These are phyloP conservation scores for Geranomyces michiganensis DNA, from an alignment of 192 early-diverging fungal genomes.

Conservation along the genomic window DNA sequence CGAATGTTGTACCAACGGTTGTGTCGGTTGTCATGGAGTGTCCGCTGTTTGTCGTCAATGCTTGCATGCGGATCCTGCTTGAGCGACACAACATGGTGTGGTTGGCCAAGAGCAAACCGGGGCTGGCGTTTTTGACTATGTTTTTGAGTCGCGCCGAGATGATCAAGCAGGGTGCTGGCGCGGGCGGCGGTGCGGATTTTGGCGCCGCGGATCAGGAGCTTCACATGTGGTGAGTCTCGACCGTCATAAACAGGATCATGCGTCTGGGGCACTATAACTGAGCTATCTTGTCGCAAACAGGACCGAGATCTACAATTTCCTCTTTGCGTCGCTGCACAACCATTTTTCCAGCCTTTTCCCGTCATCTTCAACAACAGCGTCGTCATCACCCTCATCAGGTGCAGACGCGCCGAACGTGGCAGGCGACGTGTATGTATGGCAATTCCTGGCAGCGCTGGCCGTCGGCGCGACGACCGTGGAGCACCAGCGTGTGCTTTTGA, in stretches of 20 bases:
- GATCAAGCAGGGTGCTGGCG: constrained; percentile 66
- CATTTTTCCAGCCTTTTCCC: constrained; percentile 83
- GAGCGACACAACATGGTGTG: constrained; percentile 87
- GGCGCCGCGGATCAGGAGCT: constrained; percentile 31
- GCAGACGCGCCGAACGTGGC: constrained; percentile 25
- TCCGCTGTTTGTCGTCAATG: constrained; percentile 79
- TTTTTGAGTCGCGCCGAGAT: constrained; percentile 88
- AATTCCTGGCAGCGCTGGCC: constrained; percentile 95
- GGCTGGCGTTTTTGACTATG: constrained; percentile 87
- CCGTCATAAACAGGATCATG: background rate
- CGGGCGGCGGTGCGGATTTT: background rate
- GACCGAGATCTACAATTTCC: constrained; percentile 79
- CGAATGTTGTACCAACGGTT: constrained; percentile 82
- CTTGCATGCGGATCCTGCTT: constrained; percentile 79
- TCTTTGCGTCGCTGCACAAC: constrained; percentile 78
- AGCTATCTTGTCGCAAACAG: constrained; percentile 22
- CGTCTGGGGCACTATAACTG: background rate
- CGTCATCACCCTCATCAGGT: background rate
- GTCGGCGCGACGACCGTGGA: constrained; percentile 87
- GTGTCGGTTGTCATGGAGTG: constrained; percentile 81
- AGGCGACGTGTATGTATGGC: constrained; percentile 95
- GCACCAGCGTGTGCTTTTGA: constrained; percentile 89
- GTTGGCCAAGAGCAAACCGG: constrained; percentile 80
- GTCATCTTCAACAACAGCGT: background rate
- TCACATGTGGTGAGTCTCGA: constrained; percentile 36